Evolutionary conservation across 495 filamentous ascomycete species (phyloP), one percentile per base, ranked within the genome.

Genomic region (Penicillium malachiteum): DNA sequence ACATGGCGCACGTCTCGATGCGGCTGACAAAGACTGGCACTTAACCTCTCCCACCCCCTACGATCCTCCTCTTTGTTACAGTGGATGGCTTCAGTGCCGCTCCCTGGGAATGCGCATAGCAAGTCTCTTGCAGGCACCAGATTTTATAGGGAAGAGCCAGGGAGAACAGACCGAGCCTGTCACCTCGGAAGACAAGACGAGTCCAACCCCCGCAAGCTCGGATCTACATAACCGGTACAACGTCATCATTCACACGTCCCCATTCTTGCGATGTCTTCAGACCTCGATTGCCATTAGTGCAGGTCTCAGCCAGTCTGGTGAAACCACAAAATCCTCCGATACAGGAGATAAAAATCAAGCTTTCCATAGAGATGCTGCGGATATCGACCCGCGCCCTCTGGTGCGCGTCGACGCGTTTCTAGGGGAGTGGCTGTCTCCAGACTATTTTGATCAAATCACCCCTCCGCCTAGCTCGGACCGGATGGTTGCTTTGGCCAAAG

Each of bases 1-100:
- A 69, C 94, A 99, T 70, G 94, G 94, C 58, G 86, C 91, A 40
- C 87, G 94, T 37, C 85, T 99, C 33, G 94, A 99, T 69, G 89
- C 90, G 42, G 90, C 91, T 56, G 91, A 97, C 75, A 89, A 90
- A 65, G 81, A 91, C 70, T 99, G 94, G 94, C 92, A 97, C 72
- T 79, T 96, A 11, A 87, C 89, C n/a, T 96, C 95, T 5, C 87
- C 92, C 3, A 93, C 89, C 3, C 95, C 94, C 5, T 97, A 97
- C 76, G 93, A 99, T 56, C 89, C 94, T 41, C 94, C 95, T 40
- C 80, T 99, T 44, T 96, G 92, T 13, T 97, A 96, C 65, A 88
- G 91, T 56, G 94, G 94, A 42, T 97, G 92, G 92, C 81, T 82
- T 16, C 93, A 97, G 66, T 85, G 87, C 48, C 86, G 87, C 55